Percentiles rank a stretch among this genome's conserved stretches.
These are phyloP conservation scores for Fusarium piperis DNA, from an alignment of 2,329 filamentous ascomycete genomes.

Conservation along the genomic window DNA sequence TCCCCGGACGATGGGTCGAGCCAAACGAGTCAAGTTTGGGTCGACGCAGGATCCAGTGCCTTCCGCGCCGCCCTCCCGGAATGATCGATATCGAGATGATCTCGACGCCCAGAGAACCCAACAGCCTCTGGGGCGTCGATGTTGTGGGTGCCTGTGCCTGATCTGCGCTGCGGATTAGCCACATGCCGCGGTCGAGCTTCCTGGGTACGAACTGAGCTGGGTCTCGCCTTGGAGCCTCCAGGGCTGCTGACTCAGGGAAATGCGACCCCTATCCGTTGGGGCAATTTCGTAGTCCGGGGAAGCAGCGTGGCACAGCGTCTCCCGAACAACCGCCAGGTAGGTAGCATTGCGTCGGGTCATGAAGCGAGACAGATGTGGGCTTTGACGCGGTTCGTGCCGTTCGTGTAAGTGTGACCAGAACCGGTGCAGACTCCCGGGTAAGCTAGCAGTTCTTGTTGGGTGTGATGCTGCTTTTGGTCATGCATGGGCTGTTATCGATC, in stretches of 20 bases:
- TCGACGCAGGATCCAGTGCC: conserved; percentile 20
- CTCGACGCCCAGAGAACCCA: conserved; percentile 22
- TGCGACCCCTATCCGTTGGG: conserved; percentile 11
- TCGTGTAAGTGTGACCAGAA: background rate
- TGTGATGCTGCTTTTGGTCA: background rate
- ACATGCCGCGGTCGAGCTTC: conserved; percentile 11
- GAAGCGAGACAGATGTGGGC: conserved; percentile 9
- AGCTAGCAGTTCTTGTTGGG: background rate
- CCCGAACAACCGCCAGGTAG: conserved; percentile 24
- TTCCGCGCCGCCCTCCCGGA: conserved; percentile 27
- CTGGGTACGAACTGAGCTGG: conserved; percentile 2
- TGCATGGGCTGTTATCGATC: background rate
- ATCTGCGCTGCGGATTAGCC: conserved; percentile 24
- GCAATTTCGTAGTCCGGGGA: conserved; percentile 33
- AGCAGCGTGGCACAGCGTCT: conserved; percentile 28
- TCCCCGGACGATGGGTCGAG: conserved; percentile 30
- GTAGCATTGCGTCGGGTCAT: conserved; percentile 9
- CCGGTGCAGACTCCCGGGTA: background rate
- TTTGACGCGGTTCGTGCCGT: background rate
- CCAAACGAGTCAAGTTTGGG: conserved; percentile 36
- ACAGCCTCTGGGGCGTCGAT: conserved; percentile 6
- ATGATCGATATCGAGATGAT: conserved; percentile 34
- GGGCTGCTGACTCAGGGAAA: conserved; percentile 18
- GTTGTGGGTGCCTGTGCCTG: conserved; percentile 8
- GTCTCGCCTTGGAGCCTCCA: conserved; percentile 15